Base-by-base conservation (phyloP, 768 basidiomycete species). In the Coprinopsis strossmayeri region DNA sequence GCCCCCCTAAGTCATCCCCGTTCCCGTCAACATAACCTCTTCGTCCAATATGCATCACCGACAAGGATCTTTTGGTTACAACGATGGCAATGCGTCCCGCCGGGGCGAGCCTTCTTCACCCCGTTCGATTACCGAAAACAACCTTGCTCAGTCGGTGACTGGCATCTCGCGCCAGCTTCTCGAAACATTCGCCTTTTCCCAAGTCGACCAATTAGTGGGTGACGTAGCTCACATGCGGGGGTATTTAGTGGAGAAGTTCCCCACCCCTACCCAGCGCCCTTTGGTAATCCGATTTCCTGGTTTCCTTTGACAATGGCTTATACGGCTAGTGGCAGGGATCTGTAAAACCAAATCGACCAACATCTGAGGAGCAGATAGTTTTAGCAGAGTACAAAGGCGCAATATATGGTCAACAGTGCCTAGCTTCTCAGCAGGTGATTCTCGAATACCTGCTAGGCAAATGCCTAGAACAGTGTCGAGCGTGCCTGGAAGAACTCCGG, bases 391-490 rank as follows among this genome's bases (percentile, higher is more conserved):
- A 51, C 45, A 51, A 51, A 21, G 50, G 50, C 24, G 50, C 34
- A n/a, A 20, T 51, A 5, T 51, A 51, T 30, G 44, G 50, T 10
- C 21, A 30, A 11, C 43, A 41, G 18, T 45, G 43, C 28, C 27
- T 51, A 26, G n/a, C 13, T 2, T 46, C 37, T 4, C 50, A 51
- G 37, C 12, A 51, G 46, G 34, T 46, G n/a, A 46, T 51, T 25
- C 50, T 51, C 35, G 50, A 51, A 40, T 51, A 46, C 17, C 45
- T 51, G 11, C 45, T 51, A 5, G 50, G 50, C 3, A 45, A 45
- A 12, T 51, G 50, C 21, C 28, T 51, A 20, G 44, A 51, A 34
- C 50, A 51, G 42, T 40, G 43, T 23, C 43, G 45, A 15, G 20
- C 21, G 21, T 45, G 43, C 27, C 38, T 51, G 15, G 37, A 45